Evolutionary conservation across 2,329 filamentous ascomycete species (phyloP).

Genomic region (Nemania bipapillata): DNA sequence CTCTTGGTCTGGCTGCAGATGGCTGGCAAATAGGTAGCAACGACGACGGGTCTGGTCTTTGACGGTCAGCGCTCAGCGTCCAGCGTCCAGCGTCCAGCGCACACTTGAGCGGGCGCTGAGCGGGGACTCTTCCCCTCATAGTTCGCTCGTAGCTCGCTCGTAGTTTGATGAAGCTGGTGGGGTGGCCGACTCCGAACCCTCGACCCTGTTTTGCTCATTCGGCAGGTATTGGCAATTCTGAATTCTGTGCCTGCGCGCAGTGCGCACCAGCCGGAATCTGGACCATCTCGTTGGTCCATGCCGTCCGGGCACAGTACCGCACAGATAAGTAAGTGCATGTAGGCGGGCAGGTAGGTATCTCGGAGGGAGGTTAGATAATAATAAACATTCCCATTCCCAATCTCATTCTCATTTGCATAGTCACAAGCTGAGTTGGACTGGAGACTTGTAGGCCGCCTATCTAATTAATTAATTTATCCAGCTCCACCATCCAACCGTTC

Average conservation of each 20-base stretch:
- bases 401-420: no score
- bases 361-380: no score
- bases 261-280: conserved; percentile 6
- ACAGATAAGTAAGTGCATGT: no score
- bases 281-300: background rate
- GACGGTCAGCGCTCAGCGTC: conserved; percentile 17
- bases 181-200: conserved; percentile 10
- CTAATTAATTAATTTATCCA: conserved; percentile 23
- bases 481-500: conserved; percentile 1
- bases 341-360: no score
- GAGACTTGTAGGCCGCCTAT: conserved; percentile 13
- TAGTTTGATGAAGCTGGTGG: conserved; percentile 24
- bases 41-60: background rate
- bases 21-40: background rate
- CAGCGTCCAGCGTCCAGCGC: no score
- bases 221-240: conserved; percentile 4
- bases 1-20: no score
- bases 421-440: background rate
- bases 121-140: conserved; percentile 11
- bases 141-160: background rate
- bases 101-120: background rate
- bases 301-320: background rate
- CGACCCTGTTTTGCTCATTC: conserved; percentile 6
- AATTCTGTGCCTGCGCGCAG: conserved; percentile 11
- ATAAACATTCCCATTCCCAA: background rate